Evolutionary conservation across 768 basidiomycete species (phyloP), one percentile per base, ranked within the genome.

Genomic region (Gymnopilus dilepis): DNA sequence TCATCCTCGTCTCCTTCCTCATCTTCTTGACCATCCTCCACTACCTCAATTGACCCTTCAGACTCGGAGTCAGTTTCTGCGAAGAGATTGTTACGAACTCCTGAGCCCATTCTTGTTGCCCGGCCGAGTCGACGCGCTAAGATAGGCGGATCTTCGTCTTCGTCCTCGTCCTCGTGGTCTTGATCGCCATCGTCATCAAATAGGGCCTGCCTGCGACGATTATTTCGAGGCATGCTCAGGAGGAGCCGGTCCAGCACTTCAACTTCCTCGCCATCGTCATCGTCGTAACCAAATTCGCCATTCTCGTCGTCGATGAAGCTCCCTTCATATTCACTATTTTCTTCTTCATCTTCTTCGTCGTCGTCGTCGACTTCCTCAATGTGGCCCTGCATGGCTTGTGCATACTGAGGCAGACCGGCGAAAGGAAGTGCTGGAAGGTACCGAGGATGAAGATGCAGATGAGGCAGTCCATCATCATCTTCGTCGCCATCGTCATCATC

Each of bases 271-370:
- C 48, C 59, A 30, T 37, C 60, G 22, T 53, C 40, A 15, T 38
- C 61, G 13, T 58, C 50, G 5, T 67, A 68, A 40, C 58, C 66
- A 30, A 65, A 62, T 3, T 61, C 59, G 42, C 65, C 59, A 3
- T 60, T 61, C 26, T 65, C 64, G 4, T 63, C 64, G 6, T 41
- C 65, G 6, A 66, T 69, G 55, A 67, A 69, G 24, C 58, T 56
- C 22, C 54, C 64, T 28, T 55, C 64, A 26, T 62, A 59, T 8
- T 57, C 57, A 31, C 63, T 58, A 6, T 58, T 56, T 21, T 65
- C 60, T 6, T 68, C 67, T 12, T 58, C 60, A 6, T 62, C 67
- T 6, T 61, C 64, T 28, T 66, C 69, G 24, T 59, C 61, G 22
- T 56, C 59, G 45, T 52, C 60, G 30, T 58, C 59, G n/a, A 61